Evolutionary conservation across 208 protist species (phyloP), one percentile per base, ranked within the genome.

Genomic region (Wallacemonas sp.): DNA sequence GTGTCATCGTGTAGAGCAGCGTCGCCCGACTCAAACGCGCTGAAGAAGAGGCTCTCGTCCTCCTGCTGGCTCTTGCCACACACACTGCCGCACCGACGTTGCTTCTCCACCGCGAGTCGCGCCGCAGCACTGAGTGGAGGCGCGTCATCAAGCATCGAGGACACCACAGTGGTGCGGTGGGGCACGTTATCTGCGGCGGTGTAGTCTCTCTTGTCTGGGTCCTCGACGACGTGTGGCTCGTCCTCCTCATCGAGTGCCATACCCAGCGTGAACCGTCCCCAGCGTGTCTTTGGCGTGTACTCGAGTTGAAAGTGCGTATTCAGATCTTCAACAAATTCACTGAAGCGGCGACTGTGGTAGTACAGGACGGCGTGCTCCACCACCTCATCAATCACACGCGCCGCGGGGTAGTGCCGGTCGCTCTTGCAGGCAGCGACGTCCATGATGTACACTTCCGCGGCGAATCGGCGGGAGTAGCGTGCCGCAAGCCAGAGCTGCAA

Each of bases 351-450:
- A 45, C 84, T 71, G 76, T 95, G 85, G 69, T 92, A 91, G 66
- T 85, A 78, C 8, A 95, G 74, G 26, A 92, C 84, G 0, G 89
- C 85, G 66, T 95, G 89, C 39, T 78, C 78, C 10, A 92, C 82
- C 4, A 95, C 81, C 70, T 95, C 89, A 60, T 95, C 89, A 21
- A 92, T 48, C 0, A 95, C 89, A 22, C 81, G 76, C 17, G 79
- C 68, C 1, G 71, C 60, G 15, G 81, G 81, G 59, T 83, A 81
- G 54, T 76, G 75, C 4, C 73, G 68, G 52, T 95, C 89, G 29
- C 89, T 72, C 29, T 83, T 83, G 12, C 71, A 61, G 6, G 81
- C 71, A 10, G 73, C 57, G 12, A 95, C 81, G 53, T 95, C 89
- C 70, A 95, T 79, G 22, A 92, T 41, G 61, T 92, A 95, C 66